Conservation (phyloP, 768 basidiomycete species). For the Tylopilus sp. region DNA sequence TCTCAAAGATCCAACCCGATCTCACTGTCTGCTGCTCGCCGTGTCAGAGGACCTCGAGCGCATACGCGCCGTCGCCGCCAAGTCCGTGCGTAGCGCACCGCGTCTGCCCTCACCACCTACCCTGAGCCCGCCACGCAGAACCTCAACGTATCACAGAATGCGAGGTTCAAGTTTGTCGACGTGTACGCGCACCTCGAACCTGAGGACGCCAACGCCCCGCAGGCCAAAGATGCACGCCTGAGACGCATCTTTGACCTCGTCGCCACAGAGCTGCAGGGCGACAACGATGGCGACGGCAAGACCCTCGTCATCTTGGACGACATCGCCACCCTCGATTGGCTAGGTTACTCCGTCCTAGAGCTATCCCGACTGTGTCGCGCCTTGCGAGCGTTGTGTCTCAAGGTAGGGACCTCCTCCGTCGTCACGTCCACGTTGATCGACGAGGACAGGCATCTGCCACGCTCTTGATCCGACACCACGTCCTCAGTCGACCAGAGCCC, state of each 20-base stretch:
- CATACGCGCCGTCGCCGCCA: slow-evolving; percentile 63
- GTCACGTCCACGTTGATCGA: background rate
- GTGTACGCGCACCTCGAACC: slow-evolving; percentile 36
- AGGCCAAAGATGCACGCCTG: slow-evolving; percentile 16
- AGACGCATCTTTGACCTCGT: slow-evolving; percentile 37
- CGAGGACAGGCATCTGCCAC: slow-evolving; percentile 45
- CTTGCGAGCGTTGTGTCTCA: slow-evolving; percentile 49
- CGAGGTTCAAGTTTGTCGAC: slow-evolving; percentile 54
- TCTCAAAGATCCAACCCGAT: slow-evolving; percentile 41
- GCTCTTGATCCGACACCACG: slow-evolving; percentile 63
- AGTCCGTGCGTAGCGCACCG: slow-evolving; percentile 47
- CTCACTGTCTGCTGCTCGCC: slow-evolving; percentile 51
- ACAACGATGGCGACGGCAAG: slow-evolving; percentile 8
- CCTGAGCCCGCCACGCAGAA: slow-evolving; percentile 20
- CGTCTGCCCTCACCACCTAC: background rate
- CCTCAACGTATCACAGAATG: slow-evolving; percentile 34
- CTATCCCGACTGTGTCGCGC: slow-evolving; percentile 60
- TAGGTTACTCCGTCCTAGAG: slow-evolving; percentile 52
- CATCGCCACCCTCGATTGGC: slow-evolving; percentile 65
- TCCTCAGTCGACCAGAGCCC: slow-evolving; percentile 48
- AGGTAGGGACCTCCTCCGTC: slow-evolving; percentile 37
- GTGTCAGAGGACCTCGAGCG: slow-evolving; percentile 52
- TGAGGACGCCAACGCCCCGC: slow-evolving; percentile 4
- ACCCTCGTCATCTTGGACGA: slow-evolving; percentile 68
- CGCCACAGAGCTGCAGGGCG: slow-evolving; percentile 22